phyloP scores from a whole-genome alignment of 805 yeast species.

The Starmerella potacharoeniae region DNA sequence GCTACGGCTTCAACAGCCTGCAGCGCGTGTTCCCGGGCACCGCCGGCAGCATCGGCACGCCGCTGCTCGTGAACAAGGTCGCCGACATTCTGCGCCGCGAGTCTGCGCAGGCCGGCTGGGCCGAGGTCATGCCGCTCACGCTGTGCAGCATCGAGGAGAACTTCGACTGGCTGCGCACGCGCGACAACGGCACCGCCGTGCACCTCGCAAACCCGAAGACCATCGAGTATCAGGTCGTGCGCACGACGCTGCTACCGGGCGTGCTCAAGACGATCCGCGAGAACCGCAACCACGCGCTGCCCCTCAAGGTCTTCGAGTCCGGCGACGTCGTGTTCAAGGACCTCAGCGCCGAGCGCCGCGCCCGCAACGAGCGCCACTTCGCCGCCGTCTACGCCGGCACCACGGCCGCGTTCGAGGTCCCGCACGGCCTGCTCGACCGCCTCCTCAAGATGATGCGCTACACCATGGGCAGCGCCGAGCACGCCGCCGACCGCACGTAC shows the following conservation, averaged over 20 bases:
- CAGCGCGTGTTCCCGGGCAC: constrained; percentile 69
- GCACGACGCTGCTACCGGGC: constrained; percentile 91
- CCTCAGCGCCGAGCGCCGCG: constrained; percentile 68
- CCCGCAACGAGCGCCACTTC: constrained; percentile 89
- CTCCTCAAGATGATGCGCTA: constrained; percentile 93
- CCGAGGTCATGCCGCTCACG: constrained; percentile 91
- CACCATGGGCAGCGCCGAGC: constrained; percentile 52
- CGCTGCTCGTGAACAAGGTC: constrained; percentile 83
- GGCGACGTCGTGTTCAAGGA: constrained; percentile 91
- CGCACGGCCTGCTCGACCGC: constrained; percentile 90
- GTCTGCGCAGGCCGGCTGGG: constrained; percentile 89
- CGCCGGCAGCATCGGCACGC: constrained; percentile 66
- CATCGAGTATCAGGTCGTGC: constrained; percentile 90
- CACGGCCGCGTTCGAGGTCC: constrained; percentile 85
- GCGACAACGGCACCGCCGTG: constrained; percentile 64
- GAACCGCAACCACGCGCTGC: constrained; percentile 89
- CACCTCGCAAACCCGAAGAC: constrained; percentile 94
- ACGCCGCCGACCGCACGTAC: constrained; percentile 56
- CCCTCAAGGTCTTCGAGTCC: constrained; percentile 87
- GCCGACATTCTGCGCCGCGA: constrained; percentile 85
- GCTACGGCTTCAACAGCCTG: constrained; percentile 86
- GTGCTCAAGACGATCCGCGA: constrained; percentile 88
- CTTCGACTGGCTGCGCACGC: constrained; percentile 67
- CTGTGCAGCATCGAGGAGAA: constrained; percentile 95
- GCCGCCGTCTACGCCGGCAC: constrained; percentile 90